These are phyloP conservation scores for Wilcoxina mikolae DNA, from an alignment of 495 filamentous ascomycete species.

Conservation along the genomic window DNA sequence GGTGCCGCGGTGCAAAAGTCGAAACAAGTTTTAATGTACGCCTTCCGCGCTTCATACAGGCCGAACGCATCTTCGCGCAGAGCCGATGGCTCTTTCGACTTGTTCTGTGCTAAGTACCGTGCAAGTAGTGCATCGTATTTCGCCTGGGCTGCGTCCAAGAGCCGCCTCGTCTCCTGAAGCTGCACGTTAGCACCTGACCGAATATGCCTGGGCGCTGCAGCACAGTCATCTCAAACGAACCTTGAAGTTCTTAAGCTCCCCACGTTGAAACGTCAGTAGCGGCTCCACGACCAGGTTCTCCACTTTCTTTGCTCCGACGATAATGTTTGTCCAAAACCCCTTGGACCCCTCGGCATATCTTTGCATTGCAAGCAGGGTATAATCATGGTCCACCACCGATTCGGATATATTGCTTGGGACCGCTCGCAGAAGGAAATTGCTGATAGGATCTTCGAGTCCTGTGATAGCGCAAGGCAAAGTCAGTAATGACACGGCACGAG, in stretches of 20 bases:
- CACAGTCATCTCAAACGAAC: constrained; percentile 22
- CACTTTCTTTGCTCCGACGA: constrained; percentile 55
- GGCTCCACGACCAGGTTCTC: constrained; percentile 67
- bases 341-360: constrained; percentile 68
- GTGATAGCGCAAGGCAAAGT: not conserved
- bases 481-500: not conserved
- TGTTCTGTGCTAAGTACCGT: constrained; percentile 68
- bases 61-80: constrained; percentile 91
- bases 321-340: constrained; percentile 70
- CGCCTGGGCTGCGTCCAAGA: constrained; percentile 67
- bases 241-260: constrained; percentile 57
- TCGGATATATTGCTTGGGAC: constrained; percentile 55
- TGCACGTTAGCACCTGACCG: not conserved
- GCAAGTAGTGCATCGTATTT: constrained; percentile 63
- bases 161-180: constrained; percentile 53
- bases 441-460: constrained; percentile 37
- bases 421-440: constrained; percentile 55
- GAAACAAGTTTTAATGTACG: constrained; percentile 80
- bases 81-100: constrained; percentile 81
- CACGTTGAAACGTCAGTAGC: constrained; percentile 55
- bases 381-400: constrained; percentile 82
- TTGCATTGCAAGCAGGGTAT: constrained; percentile 73
- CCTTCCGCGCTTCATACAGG: constrained; percentile 82
- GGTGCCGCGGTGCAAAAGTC: constrained; percentile 83
- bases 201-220: not conserved